Conservation (phyloP, 805 yeast species). For the Candida tammaniensis region DNA sequence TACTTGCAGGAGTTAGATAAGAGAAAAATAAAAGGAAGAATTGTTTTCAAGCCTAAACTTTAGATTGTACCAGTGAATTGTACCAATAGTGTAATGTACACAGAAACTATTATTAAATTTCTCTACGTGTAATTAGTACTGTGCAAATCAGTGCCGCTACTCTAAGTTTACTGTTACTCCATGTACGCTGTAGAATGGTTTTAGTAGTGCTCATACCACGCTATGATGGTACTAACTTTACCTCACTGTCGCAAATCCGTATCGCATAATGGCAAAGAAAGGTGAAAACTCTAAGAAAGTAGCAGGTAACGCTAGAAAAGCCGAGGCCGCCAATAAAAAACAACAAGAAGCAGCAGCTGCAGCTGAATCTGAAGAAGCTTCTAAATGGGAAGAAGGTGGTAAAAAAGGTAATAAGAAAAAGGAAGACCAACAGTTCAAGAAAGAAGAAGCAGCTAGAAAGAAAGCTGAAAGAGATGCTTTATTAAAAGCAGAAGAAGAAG, state of each 20-base stretch:
- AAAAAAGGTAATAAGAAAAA: conserved; percentile 70
- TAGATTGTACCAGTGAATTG: neutral
- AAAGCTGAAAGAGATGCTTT: conserved; percentile 79
- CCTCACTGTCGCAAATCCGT: conserved; percentile 1
- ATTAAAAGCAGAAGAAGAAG: conserved; percentile 61
- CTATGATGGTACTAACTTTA: too few species aligned
- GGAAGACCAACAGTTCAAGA: conserved; percentile 64
- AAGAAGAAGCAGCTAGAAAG: conserved; percentile 72
- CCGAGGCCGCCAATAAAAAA: conserved; percentile 60
- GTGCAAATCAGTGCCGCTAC: too few species aligned
- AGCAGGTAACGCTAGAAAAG: conserved; percentile 65
- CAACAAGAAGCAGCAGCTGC: conserved; percentile 47
- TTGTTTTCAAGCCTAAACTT: conserved; percentile 30
- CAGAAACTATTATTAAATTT: too few species aligned
- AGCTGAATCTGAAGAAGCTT: conserved; percentile 53
- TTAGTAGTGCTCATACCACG: too few species aligned
- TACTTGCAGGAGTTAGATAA: conserved; percentile 30
- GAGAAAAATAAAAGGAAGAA: conserved; percentile 42
- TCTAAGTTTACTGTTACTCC: too few species aligned
- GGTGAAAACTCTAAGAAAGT: conserved; percentile 56
- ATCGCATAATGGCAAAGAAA: conserved; percentile 43
- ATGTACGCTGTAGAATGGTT: too few species aligned
- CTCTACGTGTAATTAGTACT: too few species aligned
- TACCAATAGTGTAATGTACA: too few species aligned
- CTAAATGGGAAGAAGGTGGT: conserved; percentile 69